Percentiles rank a stretch among this genome's conserved stretches.
Evolutionary conservation across 2,329 filamentous ascomycete genomes (phyloP).

Genomic region (Phaeophleospora eucalypticola): DNA sequence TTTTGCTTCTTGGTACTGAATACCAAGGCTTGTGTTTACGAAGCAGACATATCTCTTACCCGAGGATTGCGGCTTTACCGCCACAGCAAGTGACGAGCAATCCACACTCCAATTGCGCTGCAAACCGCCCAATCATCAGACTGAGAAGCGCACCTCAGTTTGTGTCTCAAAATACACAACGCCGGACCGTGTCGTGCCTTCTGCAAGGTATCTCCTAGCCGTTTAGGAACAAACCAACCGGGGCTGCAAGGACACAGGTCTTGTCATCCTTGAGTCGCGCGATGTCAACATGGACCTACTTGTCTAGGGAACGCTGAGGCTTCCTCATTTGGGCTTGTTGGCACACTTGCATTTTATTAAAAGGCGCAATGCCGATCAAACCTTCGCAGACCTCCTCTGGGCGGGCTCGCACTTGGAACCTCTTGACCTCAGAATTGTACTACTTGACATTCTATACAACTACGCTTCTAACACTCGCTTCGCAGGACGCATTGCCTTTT

Average conservation of each 20-base stretch:
- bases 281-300: not conserved
- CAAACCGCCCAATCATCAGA: not conserved
- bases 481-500: not conserved
- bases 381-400: not conserved
- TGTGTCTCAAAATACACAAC: not conserved
- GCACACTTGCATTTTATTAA: not conserved
- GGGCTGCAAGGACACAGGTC: not conserved
- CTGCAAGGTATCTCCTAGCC: not conserved
- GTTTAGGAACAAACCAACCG: not conserved
- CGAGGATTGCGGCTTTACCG: no score
- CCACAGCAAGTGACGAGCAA: not conserved
- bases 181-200: not conserved
- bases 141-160: no score
- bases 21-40: not conserved
- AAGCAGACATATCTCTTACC: no score
- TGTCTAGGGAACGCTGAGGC: not conserved
- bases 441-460: not conserved
- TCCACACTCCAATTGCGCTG: not conserved
- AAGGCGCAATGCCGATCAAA: not conserved
- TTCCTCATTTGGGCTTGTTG: not conserved
- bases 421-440: not conserved
- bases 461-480: not conserved
- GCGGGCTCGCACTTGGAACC: not conserved
- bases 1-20: not conserved
- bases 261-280: not conserved